Evolutionary conservation across 2,329 filamentous ascomycete species (phyloP), one percentile per base, ranked within the genome.

Genomic region (Phyllachora maydis): DNA sequence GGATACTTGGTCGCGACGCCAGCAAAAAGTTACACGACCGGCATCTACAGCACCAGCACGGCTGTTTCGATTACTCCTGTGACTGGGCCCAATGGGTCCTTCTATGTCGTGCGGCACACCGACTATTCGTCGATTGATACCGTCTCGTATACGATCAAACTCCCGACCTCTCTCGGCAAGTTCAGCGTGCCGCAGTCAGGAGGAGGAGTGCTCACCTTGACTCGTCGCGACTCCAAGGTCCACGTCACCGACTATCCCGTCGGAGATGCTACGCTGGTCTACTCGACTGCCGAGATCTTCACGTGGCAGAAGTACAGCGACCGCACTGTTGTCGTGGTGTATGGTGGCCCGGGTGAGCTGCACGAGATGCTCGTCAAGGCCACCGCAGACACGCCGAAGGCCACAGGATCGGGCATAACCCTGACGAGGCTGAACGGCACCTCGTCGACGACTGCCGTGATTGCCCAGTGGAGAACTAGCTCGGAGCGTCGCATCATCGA

Each of bases 271-370:
- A 60, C 50, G 1, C 37, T 79, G 10, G 40, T 75, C 1, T 79
- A 77, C 42, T 75, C 66, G 0, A 71, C 72, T 2, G 68, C 67
- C 0, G 72, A 79, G 35, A 60, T 78, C 13, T 65, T 70, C 30
- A 75, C 69, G 0, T 74, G 69, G 63, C 71, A 78, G 40, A 55
- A 60, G 24, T 67, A 71, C 28, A 52, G 50, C 0, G 47, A 58
- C 18, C 61, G 57, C 39, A 69, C 63, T 9, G 58, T 68, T 1
- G 42, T 76, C 3, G 43, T 78, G 2, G 44, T 78, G 3, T 78
- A 77, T 31, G 66, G 65, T 3, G 68, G 63, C 0, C 49, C 57
- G 1, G 53, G 54, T 9, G 72, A 78, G 34, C 47, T 50, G 2
- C 68, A 77, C 30, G 72, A 78, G 34, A 46, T 76, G 15, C 62